Evolutionary conservation across 2,329 filamentous ascomycete species (phyloP).

Genomic region (Teratosphaeria epicoccoides): DNA sequence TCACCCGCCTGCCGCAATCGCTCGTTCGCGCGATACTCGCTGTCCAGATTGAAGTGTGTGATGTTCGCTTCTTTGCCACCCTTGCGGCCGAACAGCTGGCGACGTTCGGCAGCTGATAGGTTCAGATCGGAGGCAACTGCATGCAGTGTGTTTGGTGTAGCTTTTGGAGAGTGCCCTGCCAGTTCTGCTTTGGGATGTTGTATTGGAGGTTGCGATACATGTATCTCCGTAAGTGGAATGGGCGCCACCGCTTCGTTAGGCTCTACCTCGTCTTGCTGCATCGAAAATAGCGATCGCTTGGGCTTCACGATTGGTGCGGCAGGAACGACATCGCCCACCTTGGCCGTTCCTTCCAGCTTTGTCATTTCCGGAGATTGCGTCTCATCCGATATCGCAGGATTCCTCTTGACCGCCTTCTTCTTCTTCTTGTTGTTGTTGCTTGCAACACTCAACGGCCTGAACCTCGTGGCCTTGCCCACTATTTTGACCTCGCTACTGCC

Average conservation of each 20-base stretch:
- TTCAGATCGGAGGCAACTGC: slow-evolving; percentile 68
- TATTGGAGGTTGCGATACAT: neutral
- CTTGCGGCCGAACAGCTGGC: slow-evolving; percentile 73
- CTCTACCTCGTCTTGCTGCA: slow-evolving; percentile 34
- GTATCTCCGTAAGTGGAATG: too few species aligned
- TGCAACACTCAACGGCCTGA: slow-evolving; percentile 77
- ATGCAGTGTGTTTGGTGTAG: slow-evolving; percentile 47
- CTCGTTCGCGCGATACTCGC: slow-evolving; percentile 80
- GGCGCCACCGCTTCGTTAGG: slow-evolving; percentile 11
- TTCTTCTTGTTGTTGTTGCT: slow-evolving; percentile 59
- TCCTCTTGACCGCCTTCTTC: slow-evolving; percentile 23
- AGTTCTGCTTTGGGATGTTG: neutral
- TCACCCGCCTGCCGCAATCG: slow-evolving; percentile 59
- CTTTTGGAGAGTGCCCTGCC: slow-evolving; percentile 6
- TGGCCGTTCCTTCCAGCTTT: slow-evolving; percentile 3
- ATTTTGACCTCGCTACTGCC: slow-evolving; percentile 55
- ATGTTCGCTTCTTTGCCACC: slow-evolving; percentile 50
- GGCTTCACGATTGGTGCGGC: slow-evolving; percentile 36
- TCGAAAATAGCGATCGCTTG: slow-evolving; percentile 61
- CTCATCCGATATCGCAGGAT: neutral
- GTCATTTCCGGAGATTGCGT: slow-evolving; percentile 1
- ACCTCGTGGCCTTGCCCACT: slow-evolving; percentile 72
- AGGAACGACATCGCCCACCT: neutral
- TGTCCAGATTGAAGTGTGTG: slow-evolving; percentile 79
- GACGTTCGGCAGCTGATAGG: slow-evolving; percentile 62